Conservation (phyloP, 1,139 yeast genomes). For the Geotrichum reessii region DNA sequence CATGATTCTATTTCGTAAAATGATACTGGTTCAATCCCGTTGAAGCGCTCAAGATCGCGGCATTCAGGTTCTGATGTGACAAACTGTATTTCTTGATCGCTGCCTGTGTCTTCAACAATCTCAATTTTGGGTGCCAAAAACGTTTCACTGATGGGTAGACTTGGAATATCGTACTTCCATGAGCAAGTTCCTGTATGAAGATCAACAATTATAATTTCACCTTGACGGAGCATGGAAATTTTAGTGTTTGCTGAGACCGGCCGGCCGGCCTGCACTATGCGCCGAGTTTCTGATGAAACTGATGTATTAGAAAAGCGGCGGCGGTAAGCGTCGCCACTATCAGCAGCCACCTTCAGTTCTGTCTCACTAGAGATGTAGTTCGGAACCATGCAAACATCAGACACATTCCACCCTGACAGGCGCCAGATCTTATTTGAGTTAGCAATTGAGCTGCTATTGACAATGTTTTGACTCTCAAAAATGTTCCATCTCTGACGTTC, state of each 20-base stretch:
- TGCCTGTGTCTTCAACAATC: not conserved
- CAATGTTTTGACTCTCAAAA: constrained; percentile 28
- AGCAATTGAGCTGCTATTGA: constrained; percentile 22
- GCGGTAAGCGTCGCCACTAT: not conserved
- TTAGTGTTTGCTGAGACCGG: not conserved
- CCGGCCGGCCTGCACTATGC: not conserved
- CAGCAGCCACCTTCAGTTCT: constrained; percentile 7
- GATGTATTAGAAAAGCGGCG: not conserved
- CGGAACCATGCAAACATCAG: constrained; percentile 21
- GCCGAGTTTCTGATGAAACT: not conserved
- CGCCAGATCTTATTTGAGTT: constrained; percentile 30
- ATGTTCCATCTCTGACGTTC: constrained; percentile 25
- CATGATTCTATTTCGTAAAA: constrained; percentile 65
- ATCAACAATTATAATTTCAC: constrained; percentile 42
- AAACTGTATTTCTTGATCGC: not conserved
- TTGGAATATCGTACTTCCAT: constrained; percentile 46
- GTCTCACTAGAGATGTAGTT: constrained; percentile 14
- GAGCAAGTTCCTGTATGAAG: constrained; percentile 43
- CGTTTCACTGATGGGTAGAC: constrained; percentile 22
- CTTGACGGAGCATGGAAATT: constrained; percentile 28
- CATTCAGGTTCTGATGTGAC: not conserved
- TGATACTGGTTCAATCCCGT: constrained; percentile 43
- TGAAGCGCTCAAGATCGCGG: constrained; percentile 1
- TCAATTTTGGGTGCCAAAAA: constrained; percentile 2
- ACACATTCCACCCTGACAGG: constrained; percentile 29